Conservation (phyloP, 352 stramenopile genomes). For the Globisporangium camurandrum region DNA sequence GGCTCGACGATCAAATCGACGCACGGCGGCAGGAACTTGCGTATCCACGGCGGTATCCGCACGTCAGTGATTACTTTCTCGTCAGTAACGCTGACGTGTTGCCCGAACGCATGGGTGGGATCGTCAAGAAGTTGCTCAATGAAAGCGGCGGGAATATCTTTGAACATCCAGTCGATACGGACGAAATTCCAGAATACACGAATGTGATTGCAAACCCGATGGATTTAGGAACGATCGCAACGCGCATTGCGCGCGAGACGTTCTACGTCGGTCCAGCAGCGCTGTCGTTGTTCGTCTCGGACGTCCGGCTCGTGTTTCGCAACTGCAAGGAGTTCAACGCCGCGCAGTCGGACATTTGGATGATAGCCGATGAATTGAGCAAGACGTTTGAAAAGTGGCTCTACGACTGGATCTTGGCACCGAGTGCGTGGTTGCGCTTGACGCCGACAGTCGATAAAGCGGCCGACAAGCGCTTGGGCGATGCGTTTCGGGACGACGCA, state of each 20-base stretch:
- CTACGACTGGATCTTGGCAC: conserved; percentile 79
- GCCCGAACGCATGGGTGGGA: conserved; percentile 63
- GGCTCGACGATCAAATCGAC: conserved; percentile 82
- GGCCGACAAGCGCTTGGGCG: conserved; percentile 36
- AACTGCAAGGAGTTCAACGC: conserved; percentile 87
- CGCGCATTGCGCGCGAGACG: conserved; percentile 59
- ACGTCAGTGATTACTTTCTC: conserved; percentile 78
- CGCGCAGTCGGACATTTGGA: conserved; percentile 75
- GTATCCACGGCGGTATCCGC: conserved; percentile 50
- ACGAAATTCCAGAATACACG: conserved; percentile 80
- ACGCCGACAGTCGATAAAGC: conserved; percentile 32
- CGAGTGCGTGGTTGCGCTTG: conserved; percentile 76
- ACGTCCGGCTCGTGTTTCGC: conserved; percentile 79
- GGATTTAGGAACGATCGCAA: conserved; percentile 78
- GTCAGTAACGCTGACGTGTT: conserved; percentile 65
- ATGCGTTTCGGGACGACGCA: conserved; percentile 54
- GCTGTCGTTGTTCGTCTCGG: conserved; percentile 68
- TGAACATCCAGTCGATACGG: conserved; percentile 63
- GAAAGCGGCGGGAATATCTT: conserved; percentile 84
- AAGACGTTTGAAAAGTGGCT: conserved; percentile 83
- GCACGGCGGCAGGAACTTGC: conserved; percentile 46
- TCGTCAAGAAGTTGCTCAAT: conserved; percentile 76
- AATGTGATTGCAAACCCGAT: conserved; percentile 86
- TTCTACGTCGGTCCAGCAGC: conserved; percentile 77
- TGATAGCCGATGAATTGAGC: conserved; percentile 56